Evolutionary conservation across 108 stramenopile genomes (phyloP).

Genomic region (Skeletonema tropicum): DNA sequence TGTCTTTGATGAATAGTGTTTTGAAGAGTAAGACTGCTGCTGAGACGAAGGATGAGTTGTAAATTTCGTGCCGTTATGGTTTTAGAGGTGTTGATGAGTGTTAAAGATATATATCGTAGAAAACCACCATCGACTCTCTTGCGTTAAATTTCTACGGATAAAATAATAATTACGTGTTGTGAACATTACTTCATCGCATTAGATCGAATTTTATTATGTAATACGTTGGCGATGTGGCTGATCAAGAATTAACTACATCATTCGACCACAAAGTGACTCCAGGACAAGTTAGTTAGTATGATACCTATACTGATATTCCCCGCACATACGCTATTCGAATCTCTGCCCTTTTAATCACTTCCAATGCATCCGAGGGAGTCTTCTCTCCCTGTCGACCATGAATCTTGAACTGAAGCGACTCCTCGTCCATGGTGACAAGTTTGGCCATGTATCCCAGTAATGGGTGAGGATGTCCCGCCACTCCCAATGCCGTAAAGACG

Average conservation of each 20-base stretch:
- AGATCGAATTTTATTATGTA: not conserved
- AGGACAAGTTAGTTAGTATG: not conserved
- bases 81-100: too few relatives aligned
- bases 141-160: not conserved
- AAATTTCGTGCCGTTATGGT: too few relatives aligned
- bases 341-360: slow-evolving; percentile 51
- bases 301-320: slow-evolving; percentile 19
- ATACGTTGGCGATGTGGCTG: too few relatives aligned
- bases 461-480: slow-evolving; percentile 85
- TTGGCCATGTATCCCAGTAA: slow-evolving; percentile 65
- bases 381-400: slow-evolving; percentile 16
- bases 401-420: slow-evolving; percentile 49
- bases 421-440: slow-evolving; percentile 58
- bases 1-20: slow-evolving; percentile 88
- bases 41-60: slow-evolving; percentile 68
- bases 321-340: slow-evolving; percentile 45
- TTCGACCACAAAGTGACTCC: not conserved
- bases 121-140: not conserved
- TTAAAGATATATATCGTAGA: too few relatives aligned
- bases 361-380: slow-evolving; percentile 37
- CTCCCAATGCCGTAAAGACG: slow-evolving; percentile 84
- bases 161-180: not conserved
- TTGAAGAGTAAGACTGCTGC: slow-evolving; percentile 61
- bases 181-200: not conserved
- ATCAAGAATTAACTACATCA: too few relatives aligned